Base-by-base conservation (phyloP, 2,329 filamentous ascomycete genomes). In the Rachicladosporium sp. region DNA sequence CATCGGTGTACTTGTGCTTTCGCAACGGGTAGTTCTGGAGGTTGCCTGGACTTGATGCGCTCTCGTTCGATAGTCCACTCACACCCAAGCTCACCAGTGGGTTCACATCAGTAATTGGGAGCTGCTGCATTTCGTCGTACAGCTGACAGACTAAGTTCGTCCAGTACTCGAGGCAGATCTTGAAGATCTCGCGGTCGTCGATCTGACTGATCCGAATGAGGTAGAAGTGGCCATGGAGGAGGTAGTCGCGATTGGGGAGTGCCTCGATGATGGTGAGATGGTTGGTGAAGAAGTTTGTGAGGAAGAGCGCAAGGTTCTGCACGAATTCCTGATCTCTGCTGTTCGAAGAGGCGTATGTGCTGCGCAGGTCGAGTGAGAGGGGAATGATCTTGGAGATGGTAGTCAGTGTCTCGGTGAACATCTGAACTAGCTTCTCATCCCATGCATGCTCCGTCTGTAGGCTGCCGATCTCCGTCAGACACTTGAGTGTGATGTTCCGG, bases 151-250 rank as follows among this genome's bases (percentile, higher is more conserved):
- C 93, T 37, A 96, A 74, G 65, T 95, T 96, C 30, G 93, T 91
- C 91, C 91, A 98, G 68, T 98, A 98, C 61, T 98, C 93, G 46
- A 98, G 70, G 59, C 85, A 93, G 56, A 98, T 98, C 73, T 98
- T 98, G 76, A 98, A 98, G 48, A 98, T 94, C 62, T 98, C 91
- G 40, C 91, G 81, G 57, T 98, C 93, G 51, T 98, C 91, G 50
- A 98, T 98, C 66, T 98, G 88, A 35, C 88, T 95, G 62, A 98
- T 95, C 46, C 89, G 81, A 56, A 98, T 95, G 10, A 98, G 78
- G 63, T 98, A 98, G 64, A 93, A 96, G 64, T 98, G 91, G 11
- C 86, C 89, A 57, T 98, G 91, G 1, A 86, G 84, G 33, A 98
- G 79, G 62, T 85, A 98, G 55, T 98, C 91, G 50, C 80, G 77